These are phyloP conservation scores for Cercospora sesami DNA, from an alignment of 2,329 filamentous ascomycete genomes.

Conservation along the genomic window DNA sequence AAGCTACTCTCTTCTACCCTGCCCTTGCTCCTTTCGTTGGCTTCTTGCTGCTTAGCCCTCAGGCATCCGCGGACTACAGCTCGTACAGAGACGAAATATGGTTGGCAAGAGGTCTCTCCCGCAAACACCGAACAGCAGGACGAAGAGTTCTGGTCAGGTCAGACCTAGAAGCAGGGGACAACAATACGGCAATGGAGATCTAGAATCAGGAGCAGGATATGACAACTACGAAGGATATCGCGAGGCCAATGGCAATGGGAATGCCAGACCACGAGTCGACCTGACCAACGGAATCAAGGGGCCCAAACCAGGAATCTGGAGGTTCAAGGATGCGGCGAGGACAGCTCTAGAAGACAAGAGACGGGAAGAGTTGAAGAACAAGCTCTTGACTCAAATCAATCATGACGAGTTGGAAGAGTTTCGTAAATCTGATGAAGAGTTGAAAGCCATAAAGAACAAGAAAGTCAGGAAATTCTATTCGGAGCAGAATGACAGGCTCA, in stretches of 20 bases:
- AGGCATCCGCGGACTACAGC: not conserved
- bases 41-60: not conserved
- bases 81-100: conserved; percentile 19
- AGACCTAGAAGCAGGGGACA: conserved; percentile 17
- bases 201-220: conserved; percentile 22
- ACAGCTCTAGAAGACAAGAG: conserved; percentile 49
- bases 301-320: conserved; percentile 37
- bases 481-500: conserved; percentile 55
- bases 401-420: conserved; percentile 51
- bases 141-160: conserved; percentile 7
- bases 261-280: conserved; percentile 16
- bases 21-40: not conserved
- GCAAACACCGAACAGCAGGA: not conserved
- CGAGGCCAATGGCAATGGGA: conserved; percentile 20
- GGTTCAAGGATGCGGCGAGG: conserved; percentile 52
- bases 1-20: not conserved
- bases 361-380: conserved; percentile 51
- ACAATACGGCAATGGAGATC: conserved; percentile 13
- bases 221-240: conserved; percentile 11
- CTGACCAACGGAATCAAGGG: conserved; percentile 23
- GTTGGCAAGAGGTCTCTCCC: conserved; percentile 36
- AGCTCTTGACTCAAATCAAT: conserved; percentile 51
- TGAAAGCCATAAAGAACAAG: conserved; percentile 56
- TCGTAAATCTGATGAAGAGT: conserved; percentile 54
- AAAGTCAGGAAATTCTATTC: conserved; percentile 57